A percentile compares a stretch with the other conserved stretches of the same genome.
phyloP scores from a whole-genome alignment of 1,284 basidiomycete genomes.

The Lentinus polychrous region DNA sequence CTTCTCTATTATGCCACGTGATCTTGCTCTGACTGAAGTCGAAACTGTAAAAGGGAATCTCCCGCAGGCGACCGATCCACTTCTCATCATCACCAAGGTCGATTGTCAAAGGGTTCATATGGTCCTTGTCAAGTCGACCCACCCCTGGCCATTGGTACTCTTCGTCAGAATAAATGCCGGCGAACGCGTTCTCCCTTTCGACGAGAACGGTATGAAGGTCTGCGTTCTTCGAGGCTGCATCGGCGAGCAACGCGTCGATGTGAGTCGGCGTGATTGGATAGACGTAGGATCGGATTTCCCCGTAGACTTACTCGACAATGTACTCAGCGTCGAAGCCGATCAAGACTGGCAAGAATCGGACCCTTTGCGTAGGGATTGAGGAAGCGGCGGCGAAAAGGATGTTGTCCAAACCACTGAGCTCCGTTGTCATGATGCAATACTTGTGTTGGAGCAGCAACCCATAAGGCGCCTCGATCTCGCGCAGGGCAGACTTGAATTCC shows the following conservation, averaged over 20 bases:
- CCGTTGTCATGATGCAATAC: conserved; percentile 20
- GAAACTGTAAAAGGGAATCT: conserved; percentile 9
- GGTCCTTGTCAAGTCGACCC: too few relatives aligned
- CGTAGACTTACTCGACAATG: not conserved
- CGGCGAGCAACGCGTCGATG: conserved; percentile 15
- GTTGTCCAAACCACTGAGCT: conserved; percentile 22
- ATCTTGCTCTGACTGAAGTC: too few relatives aligned
- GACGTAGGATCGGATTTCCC: conserved; percentile 10
- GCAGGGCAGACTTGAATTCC: conserved; percentile 8
- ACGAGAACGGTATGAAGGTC: not conserved
- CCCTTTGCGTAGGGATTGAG: not conserved
- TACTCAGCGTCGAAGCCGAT: not conserved
- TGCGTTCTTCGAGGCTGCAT: not conserved
- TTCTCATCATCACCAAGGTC: too few relatives aligned
- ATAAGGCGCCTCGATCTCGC: conserved; percentile 16
- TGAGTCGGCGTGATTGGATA: conserved; percentile 22
- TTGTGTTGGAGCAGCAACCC: conserved; percentile 23
- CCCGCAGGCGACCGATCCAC: conserved; percentile 12
- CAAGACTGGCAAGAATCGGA: not conserved
- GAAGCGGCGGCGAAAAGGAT: conserved; percentile 15
- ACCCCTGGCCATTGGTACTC: too few relatives aligned
- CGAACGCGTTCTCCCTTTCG: too few relatives aligned
- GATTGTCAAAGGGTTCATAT: too few relatives aligned
- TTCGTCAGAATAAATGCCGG: too few relatives aligned
- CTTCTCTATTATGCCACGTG: conserved; percentile 14